These are phyloP conservation scores for Flagelloscypha sp. DNA, from an alignment of 768 basidiomycete species.

Conservation along the genomic window DNA sequence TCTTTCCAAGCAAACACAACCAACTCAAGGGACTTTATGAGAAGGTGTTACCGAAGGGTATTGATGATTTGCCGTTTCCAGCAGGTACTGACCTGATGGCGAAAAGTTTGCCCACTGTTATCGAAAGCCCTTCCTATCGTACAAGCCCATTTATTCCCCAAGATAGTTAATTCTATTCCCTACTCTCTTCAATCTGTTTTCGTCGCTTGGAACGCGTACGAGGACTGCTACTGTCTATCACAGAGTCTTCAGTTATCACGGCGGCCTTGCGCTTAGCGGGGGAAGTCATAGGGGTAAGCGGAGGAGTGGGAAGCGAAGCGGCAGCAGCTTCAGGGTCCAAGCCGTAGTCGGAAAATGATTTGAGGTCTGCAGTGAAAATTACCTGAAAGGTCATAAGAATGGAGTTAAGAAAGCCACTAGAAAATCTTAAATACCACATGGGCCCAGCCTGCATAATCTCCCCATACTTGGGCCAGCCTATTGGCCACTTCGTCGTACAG, in stretches of 20 bases:
- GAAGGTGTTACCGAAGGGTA: slow-evolving; percentile 72
- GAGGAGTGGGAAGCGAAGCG: slow-evolving; percentile 17
- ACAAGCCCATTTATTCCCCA: slow-evolving; percentile 73
- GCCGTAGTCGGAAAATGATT: slow-evolving; percentile 57
- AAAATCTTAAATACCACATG: slow-evolving; percentile 51
- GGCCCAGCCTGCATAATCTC: slow-evolving; percentile 83
- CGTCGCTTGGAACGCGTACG: too few species aligned
- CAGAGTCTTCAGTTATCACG: too few species aligned
- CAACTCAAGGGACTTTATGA: slow-evolving; percentile 66
- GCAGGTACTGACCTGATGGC: slow-evolving; percentile 79
- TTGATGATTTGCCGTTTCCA: slow-evolving; percentile 85
- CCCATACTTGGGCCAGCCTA: slow-evolving; percentile 64
- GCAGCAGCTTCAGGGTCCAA: slow-evolving; percentile 13
- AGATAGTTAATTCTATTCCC: too few species aligned
- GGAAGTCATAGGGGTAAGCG: slow-evolving; percentile 22
- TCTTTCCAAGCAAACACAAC: slow-evolving; percentile 50
- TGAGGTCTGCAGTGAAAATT: slow-evolving; percentile 68
- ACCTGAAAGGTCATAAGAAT: slow-evolving; percentile 35
- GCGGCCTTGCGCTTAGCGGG: slow-evolving; percentile 25
- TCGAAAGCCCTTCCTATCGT: slow-evolving; percentile 66
- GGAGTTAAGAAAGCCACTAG: not conserved
- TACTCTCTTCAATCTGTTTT: too few species aligned
- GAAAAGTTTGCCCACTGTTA: slow-evolving; percentile 49
- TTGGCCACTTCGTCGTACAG: slow-evolving; percentile 65
- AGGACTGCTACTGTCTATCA: too few species aligned